Conservation (phyloP, 148 eudicot species). For the Polygonum maritimum region DNA sequence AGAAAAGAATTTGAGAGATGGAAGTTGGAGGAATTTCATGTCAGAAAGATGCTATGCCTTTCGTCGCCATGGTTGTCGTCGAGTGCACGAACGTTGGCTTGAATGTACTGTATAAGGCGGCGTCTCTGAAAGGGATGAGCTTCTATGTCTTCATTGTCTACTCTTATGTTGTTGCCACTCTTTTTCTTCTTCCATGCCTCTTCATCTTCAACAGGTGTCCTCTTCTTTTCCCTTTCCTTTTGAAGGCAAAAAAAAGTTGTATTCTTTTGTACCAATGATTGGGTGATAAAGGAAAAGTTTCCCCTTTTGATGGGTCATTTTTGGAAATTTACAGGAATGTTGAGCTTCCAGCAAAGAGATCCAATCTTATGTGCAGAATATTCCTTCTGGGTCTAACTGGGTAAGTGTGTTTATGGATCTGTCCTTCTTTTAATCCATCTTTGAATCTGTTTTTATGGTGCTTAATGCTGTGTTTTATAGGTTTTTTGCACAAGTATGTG, state of each 20-base stretch:
- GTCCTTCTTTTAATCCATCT: background rate
- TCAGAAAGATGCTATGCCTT: slow-evolving; percentile 27
- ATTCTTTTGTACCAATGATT: background rate
- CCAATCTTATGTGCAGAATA: background rate
- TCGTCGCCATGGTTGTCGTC: slow-evolving; percentile 24
- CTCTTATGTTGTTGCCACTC: slow-evolving; percentile 27
- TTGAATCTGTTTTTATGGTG: background rate
- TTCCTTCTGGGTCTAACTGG: slow-evolving; percentile 7
- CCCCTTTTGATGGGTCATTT: background rate
- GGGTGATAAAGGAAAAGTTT: background rate
- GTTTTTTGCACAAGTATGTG: slow-evolving; percentile 30
- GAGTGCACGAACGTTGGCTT: slow-evolving; percentile 31
- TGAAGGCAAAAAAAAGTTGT: background rate
- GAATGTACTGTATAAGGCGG: slow-evolving; percentile 35
- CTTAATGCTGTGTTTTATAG: background rate
- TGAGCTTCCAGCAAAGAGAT: background rate
- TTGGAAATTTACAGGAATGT: background rate
- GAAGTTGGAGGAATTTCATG: slow-evolving; percentile 10
- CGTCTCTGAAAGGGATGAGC: slow-evolving; percentile 36
- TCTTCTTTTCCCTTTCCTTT: background rate
- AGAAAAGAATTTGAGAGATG: slow-evolving; percentile 2
- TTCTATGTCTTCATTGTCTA: slow-evolving; percentile 35
- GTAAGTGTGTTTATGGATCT: background rate
- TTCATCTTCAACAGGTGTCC: slow-evolving; percentile 13
- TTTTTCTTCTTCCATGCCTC: slow-evolving; percentile 12